Evolutionary conservation across 192 early-diverging fungal genomes (phyloP).

Genomic region (Radiomyces spectabilis): DNA sequence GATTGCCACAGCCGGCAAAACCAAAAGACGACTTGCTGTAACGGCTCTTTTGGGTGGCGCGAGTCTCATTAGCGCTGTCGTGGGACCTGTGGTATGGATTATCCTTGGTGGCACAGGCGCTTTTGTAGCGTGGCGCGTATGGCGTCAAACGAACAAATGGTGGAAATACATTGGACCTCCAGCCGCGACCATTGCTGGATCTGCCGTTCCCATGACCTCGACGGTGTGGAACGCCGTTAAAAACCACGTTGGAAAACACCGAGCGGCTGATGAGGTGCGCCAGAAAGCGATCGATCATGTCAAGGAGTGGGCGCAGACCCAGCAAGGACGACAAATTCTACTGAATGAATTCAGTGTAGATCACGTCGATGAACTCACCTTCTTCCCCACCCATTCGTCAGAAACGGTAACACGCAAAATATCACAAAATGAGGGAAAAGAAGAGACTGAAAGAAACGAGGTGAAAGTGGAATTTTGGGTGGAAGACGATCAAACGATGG

Average conservation of each 20-base stretch:
- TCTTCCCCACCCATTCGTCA: slow-evolving; percentile 3
- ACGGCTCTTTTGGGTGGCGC: background rate
- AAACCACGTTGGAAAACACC: slow-evolving; percentile 4
- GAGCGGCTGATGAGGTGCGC: slow-evolving; percentile 15
- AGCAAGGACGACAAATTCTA: background rate
- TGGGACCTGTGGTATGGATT: background rate
- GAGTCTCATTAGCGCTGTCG: background rate
- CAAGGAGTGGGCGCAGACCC: background rate
- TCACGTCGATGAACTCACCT: background rate
- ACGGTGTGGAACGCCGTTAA: too few relatives aligned
- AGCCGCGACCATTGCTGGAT: background rate
- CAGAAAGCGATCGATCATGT: background rate
- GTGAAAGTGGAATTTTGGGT: too few relatives aligned
- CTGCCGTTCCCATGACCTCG: background rate
- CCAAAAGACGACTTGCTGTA: background rate
- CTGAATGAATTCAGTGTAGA: background rate
- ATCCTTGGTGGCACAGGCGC: background rate
- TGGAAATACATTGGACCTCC: background rate
- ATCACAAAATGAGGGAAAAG: too few relatives aligned
- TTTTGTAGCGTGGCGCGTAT: background rate
- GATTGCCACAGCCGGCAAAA: background rate
- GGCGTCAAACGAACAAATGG: slow-evolving; percentile 1
- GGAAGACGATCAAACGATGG: too few relatives aligned
- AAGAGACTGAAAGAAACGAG: too few relatives aligned
- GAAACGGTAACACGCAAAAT: too few relatives aligned